Evolutionary conservation across 2,329 filamentous ascomycete genomes (phyloP), one percentile per base, ranked within the genome.

Genomic region (Tolypocladium endophyticum): DNA sequence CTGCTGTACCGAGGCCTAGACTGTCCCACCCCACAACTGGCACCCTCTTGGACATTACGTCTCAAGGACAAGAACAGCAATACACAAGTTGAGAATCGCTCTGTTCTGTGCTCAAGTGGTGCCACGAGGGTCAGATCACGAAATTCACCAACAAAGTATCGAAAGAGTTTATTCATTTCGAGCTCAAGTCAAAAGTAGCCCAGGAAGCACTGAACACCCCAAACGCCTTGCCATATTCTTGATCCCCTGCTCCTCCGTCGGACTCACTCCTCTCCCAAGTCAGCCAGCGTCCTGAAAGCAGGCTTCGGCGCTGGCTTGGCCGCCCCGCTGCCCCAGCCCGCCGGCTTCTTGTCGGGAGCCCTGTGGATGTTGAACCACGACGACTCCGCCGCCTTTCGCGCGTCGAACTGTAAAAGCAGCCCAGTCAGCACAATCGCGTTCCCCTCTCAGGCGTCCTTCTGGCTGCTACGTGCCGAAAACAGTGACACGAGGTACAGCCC

Each of bases 401-500:
- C 80, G 67, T 87, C 85, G 59, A 87, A 78, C 79, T 86, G 66
- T 58, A 59, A 35, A 28, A 56, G 23, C 54, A 57, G 23, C 11
- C 50, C 50, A 59, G 66, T 73, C 62, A 73, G 67, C 58, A 58
- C 63, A 56, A 56, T 54, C 33, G 53, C 45, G 20, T 57, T 41
- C 55, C 39, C 45, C n/a, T 57, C 25, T 58, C 28, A 56, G 25
- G 60, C 56, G 28, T 60, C 56, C 33, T 63, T 61, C 23, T 62
- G 38, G 36, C 20, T 54, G 54, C 39, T 58, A 77, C 81, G 60
- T 75, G 80, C 83, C 69, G 83, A 80, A 64, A 87, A 79, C n/a
- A 88, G 71, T 4, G 83, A 85, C 9, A 77, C 76, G 52, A 87
- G 71, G 68, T 87, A 88, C 4, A 88, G 71, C 18, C 83, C 85